Evolutionary conservation across 1,284 basidiomycete species (phyloP).

Genomic region (Phylloporus gajari): DNA sequence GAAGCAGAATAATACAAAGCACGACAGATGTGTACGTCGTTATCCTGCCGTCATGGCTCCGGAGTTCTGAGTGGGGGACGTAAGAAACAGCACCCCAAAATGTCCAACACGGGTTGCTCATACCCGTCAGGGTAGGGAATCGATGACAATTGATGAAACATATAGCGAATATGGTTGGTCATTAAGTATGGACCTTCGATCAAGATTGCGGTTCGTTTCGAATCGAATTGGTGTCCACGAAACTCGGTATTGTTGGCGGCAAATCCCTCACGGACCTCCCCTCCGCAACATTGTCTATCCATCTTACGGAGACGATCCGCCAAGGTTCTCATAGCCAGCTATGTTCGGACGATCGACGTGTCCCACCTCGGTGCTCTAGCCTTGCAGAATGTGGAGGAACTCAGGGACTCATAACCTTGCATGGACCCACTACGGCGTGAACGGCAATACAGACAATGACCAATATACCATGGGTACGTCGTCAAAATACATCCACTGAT

Average conservation of each 20-base stretch:
- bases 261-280: slow-evolving; percentile 52
- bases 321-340: slow-evolving; percentile 29
- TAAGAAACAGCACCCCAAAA: no score
- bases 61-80: neutral
- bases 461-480: slow-evolving; percentile 24
- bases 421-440: slow-evolving; percentile 16
- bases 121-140: no score
- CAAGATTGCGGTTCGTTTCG: slow-evolving; percentile 51
- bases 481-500: no score
- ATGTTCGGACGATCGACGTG: slow-evolving; percentile 24
- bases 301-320: slow-evolving; percentile 47
- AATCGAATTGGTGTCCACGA: slow-evolving; percentile 47
- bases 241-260: slow-evolving; percentile 41
- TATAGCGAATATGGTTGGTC: no score
- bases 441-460: slow-evolving; percentile 4
- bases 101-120: no score
- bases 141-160: no score
- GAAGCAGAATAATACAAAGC: neutral
- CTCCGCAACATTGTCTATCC: slow-evolving; percentile 52
- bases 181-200: slow-evolving; percentile 21
- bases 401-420: slow-evolving; percentile 26
- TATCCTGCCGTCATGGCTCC: neutral
- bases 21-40: neutral
- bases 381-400: neutral
- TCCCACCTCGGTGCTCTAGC: slow-evolving; percentile 23